Percentiles rank a stretch among this genome's conserved stretches.
Conservation (phyloP, 148 eudicot genomes). For the Vaccinium macrocarpon region DNA sequence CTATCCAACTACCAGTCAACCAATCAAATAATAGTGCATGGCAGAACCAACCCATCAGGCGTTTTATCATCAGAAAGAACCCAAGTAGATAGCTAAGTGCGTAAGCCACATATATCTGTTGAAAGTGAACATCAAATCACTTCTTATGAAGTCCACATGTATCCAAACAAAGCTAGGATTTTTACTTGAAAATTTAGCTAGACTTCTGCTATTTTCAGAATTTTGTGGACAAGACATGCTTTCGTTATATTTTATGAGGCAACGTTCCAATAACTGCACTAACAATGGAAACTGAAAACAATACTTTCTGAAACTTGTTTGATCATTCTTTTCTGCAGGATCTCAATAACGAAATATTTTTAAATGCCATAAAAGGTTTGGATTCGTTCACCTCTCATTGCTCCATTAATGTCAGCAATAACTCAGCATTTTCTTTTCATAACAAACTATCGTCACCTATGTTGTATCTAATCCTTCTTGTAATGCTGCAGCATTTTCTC, state of each 20-base stretch:
- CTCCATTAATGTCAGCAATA: not conserved
- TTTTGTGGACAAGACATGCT: not conserved
- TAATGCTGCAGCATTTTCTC: conserved; percentile 74
- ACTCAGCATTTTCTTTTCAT: not conserved
- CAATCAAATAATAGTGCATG: no score
- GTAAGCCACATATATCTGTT: not conserved
- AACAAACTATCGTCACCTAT: not conserved
- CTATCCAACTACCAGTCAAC: no score
- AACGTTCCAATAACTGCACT: not conserved
- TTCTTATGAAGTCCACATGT: not conserved
- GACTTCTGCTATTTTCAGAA: not conserved
- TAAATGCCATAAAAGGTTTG: conserved; percentile 53
- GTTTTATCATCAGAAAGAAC: no score
- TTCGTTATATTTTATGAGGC: not conserved
- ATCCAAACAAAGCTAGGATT: not conserved
- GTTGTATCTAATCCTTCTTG: not conserved
- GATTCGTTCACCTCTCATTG: conserved; percentile 5
- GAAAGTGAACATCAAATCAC: not conserved
- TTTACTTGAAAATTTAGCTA: not conserved
- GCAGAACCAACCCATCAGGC: no score
- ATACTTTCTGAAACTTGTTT: conserved; percentile 6
- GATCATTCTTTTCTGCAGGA: conserved; percentile 38
- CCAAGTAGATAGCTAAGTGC: not conserved
- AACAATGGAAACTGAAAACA: not conserved
- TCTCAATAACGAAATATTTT: conserved; percentile 43